Evolutionary conservation across 768 basidiomycete genomes (phyloP), one percentile per base, ranked within the genome.

Genomic region (Fomitopsis pulvina): DNA sequence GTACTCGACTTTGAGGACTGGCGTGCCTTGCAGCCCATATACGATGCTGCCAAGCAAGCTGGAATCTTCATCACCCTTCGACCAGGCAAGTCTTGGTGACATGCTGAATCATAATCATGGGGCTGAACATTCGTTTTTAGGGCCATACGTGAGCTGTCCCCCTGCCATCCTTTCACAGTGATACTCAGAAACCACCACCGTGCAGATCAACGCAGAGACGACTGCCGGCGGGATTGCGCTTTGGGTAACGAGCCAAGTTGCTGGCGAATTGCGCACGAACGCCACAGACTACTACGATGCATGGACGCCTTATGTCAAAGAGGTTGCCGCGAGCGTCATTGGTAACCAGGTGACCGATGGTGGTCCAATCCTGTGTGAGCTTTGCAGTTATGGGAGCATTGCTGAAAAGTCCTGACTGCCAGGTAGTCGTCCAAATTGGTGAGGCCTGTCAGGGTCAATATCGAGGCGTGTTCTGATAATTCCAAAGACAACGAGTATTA

Each of bases 1-100:
- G 78, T 86, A 0, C 64, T 90, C 28, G 87, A 92, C 60, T 87
- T 91, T 55, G 61, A 76, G 54, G 80, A 78, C 26, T 89, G 79
- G 66, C 78, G 87, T 37, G 80, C 80, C 5, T 65, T 91, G 41
- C 71, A 81, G 52, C 81, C 86, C 4, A 67, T 92, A 18, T 88
- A 77, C 52, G 84, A 90, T 50, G 84, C 85, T 7, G 87, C 87
- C 1, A 79, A 74, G 55, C 78, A 72, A 8, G 80, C 80, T 5
- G 90, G 90, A 1, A 70, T 92, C 10, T 92, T 83, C 79, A 72
- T 92, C 44, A 78, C 90, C 38, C 71, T 91, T 45, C 79, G 90
- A 30, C 90, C 90, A 50, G 89, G 89, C 74, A 63, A 51, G 66
- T 64, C 24, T n/a, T 21, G 18, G 25, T 30, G 18, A 2, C 18